These are phyloP conservation scores for Suzukiozyma palmioleophila DNA, from an alignment of 1,139 yeast species.

Conservation along the genomic window DNA sequence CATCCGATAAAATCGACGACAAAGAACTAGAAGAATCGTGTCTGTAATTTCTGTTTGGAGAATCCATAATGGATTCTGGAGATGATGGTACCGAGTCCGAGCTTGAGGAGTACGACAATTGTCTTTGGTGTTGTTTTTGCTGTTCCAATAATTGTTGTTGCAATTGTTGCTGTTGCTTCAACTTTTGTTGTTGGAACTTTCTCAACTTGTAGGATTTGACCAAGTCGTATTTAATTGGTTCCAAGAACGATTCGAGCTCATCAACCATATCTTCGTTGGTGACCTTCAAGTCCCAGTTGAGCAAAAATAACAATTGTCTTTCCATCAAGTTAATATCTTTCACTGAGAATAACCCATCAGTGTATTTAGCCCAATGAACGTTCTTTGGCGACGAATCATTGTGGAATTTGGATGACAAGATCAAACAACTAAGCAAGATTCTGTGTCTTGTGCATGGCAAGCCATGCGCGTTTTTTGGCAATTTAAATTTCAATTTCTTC, in stretches of 20 bases:
- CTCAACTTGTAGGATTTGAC: constrained; percentile 38
- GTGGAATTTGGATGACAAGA: constrained; percentile 67
- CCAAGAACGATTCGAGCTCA: constrained; percentile 49
- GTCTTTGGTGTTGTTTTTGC: constrained; percentile 4
- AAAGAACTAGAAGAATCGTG: constrained; percentile 25
- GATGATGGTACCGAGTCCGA: constrained; percentile 9
- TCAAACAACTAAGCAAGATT: constrained; percentile 67
- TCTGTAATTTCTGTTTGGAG: constrained; percentile 12
- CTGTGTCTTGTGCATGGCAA: constrained; percentile 76
- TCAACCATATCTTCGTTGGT: constrained; percentile 48
- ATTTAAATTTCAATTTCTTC: constrained; percentile 52
- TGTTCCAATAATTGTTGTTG: constrained; percentile 8
- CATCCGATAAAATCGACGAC: constrained; percentile 17
- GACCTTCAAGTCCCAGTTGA: constrained; percentile 68
- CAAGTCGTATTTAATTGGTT: constrained; percentile 60
- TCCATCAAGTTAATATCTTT: constrained; percentile 79
- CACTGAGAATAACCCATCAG: constrained; percentile 64
- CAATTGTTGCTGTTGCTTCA: constrained; percentile 8
- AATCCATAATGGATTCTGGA: constrained; percentile 6
- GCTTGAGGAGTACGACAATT: constrained; percentile 7
- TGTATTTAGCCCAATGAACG: constrained; percentile 72
- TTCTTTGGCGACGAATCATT: constrained; percentile 77
- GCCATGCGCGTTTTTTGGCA: constrained; percentile 71
- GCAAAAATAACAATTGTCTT: constrained; percentile 61
- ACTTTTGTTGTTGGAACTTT: constrained; percentile 22